Evolutionary conservation across 140 eudicot genomes (phyloP), one percentile per base, ranked within the genome.

Genomic region (Erigeron philadelphicus): DNA sequence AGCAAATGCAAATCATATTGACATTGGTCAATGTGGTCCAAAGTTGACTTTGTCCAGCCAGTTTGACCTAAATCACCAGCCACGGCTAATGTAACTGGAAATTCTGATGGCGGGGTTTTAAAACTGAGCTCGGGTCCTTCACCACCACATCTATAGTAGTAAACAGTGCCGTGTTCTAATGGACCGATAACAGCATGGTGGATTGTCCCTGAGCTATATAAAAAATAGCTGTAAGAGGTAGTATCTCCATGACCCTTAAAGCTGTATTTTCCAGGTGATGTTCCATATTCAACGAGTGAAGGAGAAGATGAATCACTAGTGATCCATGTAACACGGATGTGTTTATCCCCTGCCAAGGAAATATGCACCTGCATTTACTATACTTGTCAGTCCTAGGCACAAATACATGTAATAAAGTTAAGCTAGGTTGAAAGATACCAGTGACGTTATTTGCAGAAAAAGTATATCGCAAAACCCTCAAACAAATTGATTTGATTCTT

Each of bases 11-110:
- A 73, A 64, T 93, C 98, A 70, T 93, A 93, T 23, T 83, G 74
- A 74, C 95, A 89, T 64, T 76, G 72, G 23, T 83, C 84, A 73
- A 93, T 86, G 76, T 93, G 98, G 72, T 83, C 88, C 54, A 93
- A 66, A 13, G 98, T 93, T 63, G 98, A 88, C 79, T 86, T 81
- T 0, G 98, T 93, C 98, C 98, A 92, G 41, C 86, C 96, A 3
- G 95, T 93, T 59, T 93, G 98, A 76, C 98, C 98, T 66, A 93
- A 74, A 74, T 93, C 98, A 62, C 98, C 98, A 1, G 96, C 95
- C 53, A 93, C 93, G 9, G 95, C 90, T 67, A 93, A 86, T 57
- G 90, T 86, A 49, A 93, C 59, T 1, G 98, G 98, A 66, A 93
- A 80, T 41, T 81, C 73, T 17, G 98, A 79, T 4, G 95, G 96